phyloP scores from a whole-genome alignment of 176 grass and related monocot species.

The Musa schizocarpa region DNA sequence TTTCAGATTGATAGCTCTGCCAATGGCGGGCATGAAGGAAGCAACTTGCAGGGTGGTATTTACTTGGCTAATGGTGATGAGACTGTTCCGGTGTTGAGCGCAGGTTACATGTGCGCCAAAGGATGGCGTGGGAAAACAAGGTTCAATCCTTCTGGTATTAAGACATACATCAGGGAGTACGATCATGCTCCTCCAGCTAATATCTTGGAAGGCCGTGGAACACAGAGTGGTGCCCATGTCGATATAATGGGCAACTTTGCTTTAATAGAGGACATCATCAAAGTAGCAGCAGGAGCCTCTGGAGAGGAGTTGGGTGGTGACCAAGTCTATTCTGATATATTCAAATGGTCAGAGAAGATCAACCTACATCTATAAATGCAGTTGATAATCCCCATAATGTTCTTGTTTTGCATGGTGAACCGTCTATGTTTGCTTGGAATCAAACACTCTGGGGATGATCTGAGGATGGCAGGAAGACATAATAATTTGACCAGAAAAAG shows the following conservation, averaged over 20 bases:
- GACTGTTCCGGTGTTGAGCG: constrained; percentile 86
- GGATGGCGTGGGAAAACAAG: constrained; percentile 91
- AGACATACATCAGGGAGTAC: constrained; percentile 74
- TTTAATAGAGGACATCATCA: constrained; percentile 85
- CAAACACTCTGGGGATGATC: background rate
- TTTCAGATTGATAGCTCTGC: constrained; percentile 85
- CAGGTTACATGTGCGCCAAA: constrained; percentile 91
- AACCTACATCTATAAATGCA: constrained; percentile 45
- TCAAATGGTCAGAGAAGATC: constrained; percentile 89
- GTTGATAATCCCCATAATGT: background rate
- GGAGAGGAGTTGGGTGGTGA: constrained; percentile 78
- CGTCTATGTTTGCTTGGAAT: background rate
- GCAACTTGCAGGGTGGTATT: constrained; percentile 73
- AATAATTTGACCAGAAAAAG: background rate
- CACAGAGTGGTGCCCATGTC: constrained; percentile 91
- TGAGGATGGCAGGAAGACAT: background rate
- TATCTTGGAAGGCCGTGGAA: constrained; percentile 81
- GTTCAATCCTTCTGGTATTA: constrained; percentile 88
- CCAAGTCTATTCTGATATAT: constrained; percentile 83
- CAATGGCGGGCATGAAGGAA: constrained; percentile 62
- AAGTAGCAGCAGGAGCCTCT: constrained; percentile 68
- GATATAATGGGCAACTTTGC: constrained; percentile 99
- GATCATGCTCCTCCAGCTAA: constrained; percentile 64
- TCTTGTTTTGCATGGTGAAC: too few species aligned
- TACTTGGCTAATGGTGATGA: constrained; percentile 78